Percentiles rank a stretch among this genome's conserved stretches.
These are phyloP conservation scores for Geotrichum europaeum DNA, from an alignment of 1,139 yeast genomes.

Conservation along the genomic window DNA sequence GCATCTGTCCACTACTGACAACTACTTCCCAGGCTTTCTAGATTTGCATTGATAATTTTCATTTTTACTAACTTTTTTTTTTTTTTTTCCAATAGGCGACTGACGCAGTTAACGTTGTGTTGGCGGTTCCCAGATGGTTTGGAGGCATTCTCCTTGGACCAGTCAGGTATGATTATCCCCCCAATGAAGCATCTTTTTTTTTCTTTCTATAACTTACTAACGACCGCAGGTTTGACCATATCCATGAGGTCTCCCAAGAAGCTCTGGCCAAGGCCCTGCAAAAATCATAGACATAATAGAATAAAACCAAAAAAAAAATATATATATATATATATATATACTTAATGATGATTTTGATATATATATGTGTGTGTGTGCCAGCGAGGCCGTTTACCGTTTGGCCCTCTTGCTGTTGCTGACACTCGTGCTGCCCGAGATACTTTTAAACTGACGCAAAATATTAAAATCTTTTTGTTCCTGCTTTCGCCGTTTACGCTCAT, in stretches of 20 bases:
- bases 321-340: too few species aligned
- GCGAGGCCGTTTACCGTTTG: not conserved
- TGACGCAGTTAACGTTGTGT: not conserved
- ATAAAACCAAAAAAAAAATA: not conserved
- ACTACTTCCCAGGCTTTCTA: too few species aligned
- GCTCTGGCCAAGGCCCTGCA: conserved; percentile 1
- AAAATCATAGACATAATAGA: not conserved
- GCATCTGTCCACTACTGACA: not conserved
- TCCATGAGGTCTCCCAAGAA: conserved; percentile 2
- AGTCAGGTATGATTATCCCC: not conserved
- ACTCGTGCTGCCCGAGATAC: not conserved
- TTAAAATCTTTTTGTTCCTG: not conserved
- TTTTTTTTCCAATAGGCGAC: not conserved
- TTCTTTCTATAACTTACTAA: not conserved
- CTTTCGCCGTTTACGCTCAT: not conserved
- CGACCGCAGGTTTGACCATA: conserved; percentile 2
- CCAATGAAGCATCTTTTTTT: not conserved
- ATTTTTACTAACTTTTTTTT: not conserved
- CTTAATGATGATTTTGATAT: not conserved
- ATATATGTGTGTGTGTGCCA: not conserved
- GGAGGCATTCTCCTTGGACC: conserved; percentile 10
- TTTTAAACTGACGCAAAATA: not conserved
- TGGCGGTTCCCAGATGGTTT: conserved; percentile 8
- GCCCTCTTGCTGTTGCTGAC: not conserved
- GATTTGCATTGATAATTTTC: not conserved